Evolutionary conservation across 495 filamentous ascomycete genomes (phyloP).

Genomic region (Emericellopsis terricola): DNA sequence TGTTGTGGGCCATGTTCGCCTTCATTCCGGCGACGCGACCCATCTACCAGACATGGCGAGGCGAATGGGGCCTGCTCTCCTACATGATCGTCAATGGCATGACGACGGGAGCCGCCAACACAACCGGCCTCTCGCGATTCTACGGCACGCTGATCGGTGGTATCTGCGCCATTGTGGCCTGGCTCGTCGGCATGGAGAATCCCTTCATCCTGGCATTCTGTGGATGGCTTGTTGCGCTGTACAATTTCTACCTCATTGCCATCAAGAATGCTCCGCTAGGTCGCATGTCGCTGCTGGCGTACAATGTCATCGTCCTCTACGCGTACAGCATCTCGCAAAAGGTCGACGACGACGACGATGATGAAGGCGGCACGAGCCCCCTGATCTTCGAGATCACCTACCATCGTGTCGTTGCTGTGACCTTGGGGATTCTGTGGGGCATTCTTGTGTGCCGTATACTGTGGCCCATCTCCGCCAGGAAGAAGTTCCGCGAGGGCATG

Average conservation of each 20-base stretch:
- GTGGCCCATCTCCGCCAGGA: constrained; percentile 81
- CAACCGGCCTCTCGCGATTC: constrained; percentile 71
- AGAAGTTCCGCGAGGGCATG: constrained; percentile 71
- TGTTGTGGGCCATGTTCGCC: constrained; percentile 69
- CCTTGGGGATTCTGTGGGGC: constrained; percentile 80
- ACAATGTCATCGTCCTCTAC: constrained; percentile 92
- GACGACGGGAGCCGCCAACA: constrained; percentile 91
- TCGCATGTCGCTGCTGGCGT: constrained; percentile 81
- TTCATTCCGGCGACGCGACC: constrained; percentile 66
- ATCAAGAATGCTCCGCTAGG: constrained; percentile 77
- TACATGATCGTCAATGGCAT: constrained; percentile 98
- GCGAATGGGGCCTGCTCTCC: constrained; percentile 90
- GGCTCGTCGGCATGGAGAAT: constrained; percentile 56
- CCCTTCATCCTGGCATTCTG: constrained; percentile 53
- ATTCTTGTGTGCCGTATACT: constrained; percentile 75
- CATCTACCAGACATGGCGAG: constrained; percentile 73
- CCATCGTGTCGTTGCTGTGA: constrained; percentile 80
- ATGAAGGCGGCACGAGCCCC: constrained; percentile 73
- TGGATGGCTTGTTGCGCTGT: constrained; percentile 63
- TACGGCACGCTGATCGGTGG: constrained; percentile 78
- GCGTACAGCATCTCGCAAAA: constrained; percentile 72
- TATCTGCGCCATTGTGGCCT: constrained; percentile 52
- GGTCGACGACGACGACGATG: constrained; percentile 61
- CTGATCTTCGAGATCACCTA: constrained; percentile 74
- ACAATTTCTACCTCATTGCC: constrained; percentile 78